phyloP scores from a whole-genome alignment of 129 eudicot species.

The Tagetes patula region DNA sequence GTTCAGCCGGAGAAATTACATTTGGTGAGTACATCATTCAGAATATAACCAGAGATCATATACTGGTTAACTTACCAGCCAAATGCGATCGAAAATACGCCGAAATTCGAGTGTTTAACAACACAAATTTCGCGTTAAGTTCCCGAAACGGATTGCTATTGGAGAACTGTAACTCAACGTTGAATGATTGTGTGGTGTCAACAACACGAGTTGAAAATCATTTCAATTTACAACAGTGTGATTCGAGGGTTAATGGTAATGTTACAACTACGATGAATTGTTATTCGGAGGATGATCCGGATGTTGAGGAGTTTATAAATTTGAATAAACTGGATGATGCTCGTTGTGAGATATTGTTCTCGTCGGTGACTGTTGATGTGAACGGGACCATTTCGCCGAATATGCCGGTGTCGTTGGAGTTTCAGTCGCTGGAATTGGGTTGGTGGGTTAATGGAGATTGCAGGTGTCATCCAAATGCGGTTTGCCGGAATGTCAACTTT shows the following conservation, averaged over 20 bases:
- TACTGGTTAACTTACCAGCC: constrained; percentile 43
- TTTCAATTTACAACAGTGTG: constrained; percentile 35
- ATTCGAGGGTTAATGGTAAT: constrained; percentile 4
- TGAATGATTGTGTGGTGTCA: constrained; percentile 42
- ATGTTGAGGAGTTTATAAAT: constrained; percentile 26
- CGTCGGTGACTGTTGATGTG: constrained; percentile 48
- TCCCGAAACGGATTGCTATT: constrained; percentile 53
- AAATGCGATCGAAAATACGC: constrained; percentile 46
- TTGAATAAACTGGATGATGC: constrained; percentile 16
- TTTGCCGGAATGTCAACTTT: constrained; percentile 27
- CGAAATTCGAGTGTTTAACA: constrained; percentile 15
- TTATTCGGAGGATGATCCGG: constrained; percentile 36
- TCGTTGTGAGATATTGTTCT: constrained; percentile 38
- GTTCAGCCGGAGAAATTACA: constrained; percentile 28
- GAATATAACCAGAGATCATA: constrained; percentile 43
- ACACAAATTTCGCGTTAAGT: constrained; percentile 39
- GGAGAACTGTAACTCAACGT: constrained; percentile 41
- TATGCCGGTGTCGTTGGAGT: constrained; percentile 48
- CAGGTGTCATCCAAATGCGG: constrained; percentile 44
- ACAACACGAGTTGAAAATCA: constrained; percentile 27
- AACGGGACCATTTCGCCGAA: constrained; percentile 7
- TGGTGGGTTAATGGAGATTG: constrained; percentile 70
- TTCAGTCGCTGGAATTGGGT: constrained; percentile 63
- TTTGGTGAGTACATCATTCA: constrained; percentile 37
- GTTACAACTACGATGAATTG: constrained; percentile 33